Conservation (phyloP, 805 yeast species). For the Myxozyma geophila region DNA sequence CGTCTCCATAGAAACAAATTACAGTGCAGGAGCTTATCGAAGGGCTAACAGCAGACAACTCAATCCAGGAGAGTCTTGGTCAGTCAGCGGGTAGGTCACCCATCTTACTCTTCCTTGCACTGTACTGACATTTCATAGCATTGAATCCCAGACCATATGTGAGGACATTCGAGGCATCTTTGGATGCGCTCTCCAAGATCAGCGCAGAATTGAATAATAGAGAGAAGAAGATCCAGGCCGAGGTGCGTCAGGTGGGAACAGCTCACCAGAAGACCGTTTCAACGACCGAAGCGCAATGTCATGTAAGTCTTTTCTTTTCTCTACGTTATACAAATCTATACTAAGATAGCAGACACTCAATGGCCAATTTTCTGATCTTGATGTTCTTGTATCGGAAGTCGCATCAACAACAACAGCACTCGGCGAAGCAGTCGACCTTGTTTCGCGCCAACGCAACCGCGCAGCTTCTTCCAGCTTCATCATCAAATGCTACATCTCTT, state of each 20-base stretch:
- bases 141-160: constrained; percentile 94
- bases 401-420: constrained; percentile 67
- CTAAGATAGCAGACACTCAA: constrained; percentile 40
- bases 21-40: constrained; percentile 35
- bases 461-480: constrained; percentile 73
- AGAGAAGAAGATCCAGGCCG: constrained; percentile 57
- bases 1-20: constrained; percentile 13
- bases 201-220: constrained; percentile 58
- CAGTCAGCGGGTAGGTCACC: constrained; percentile 16
- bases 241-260: constrained; percentile 55
- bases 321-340: neutral
- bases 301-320: constrained; percentile 7
- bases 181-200: constrained; percentile 69
- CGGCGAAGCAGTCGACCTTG: constrained; percentile 67
- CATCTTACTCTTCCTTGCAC: neutral
- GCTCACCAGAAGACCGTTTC: constrained; percentile 20
- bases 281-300: constrained; percentile 23
- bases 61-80: constrained; percentile 24
- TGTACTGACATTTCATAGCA: constrained; percentile 31
- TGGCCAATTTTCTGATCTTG: constrained; percentile 58
- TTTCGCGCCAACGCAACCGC: constrained; percentile 73
- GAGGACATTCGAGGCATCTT: constrained; percentile 85
- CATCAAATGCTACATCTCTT: constrained; percentile 75
- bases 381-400: constrained; percentile 59
- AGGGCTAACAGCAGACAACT: constrained; percentile 26